Evolutionary conservation across 306 rosid genomes (phyloP), one percentile per base, ranked within the genome.

Genomic region (Citrullus amarus): DNA sequence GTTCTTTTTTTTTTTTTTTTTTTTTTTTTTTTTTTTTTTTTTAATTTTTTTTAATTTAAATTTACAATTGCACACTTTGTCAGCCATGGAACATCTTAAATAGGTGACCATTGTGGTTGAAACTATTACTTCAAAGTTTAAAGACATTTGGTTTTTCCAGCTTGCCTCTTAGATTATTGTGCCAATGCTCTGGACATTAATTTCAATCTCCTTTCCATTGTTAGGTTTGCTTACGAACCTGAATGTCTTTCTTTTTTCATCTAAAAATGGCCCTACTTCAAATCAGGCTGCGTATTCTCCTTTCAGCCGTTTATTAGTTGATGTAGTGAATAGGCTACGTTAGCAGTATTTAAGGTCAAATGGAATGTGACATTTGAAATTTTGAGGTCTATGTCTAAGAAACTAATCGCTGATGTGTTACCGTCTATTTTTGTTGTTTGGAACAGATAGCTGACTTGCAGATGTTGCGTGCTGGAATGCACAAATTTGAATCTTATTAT

Each of bases 401-500:
- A 1, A 41, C 9, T 39, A 8, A 67, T 66, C 30, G 8, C 11
- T 60, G 67, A 61, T 61, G 4, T 13, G 17, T 41, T 4, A n/a
- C 15, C 1, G 9, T 43, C 2, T 68, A 43, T 43, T 41, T 67
- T 41, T 10, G 54, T 68, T 68, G 75, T 68, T n/a, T 80, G 67
- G 77, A 85, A 82, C 92, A 92, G 98, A 79, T 95, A 76, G 97
- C 88, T 2, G 97, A 95, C 88, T 84, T 95, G 85, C 86, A 66
- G 58, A 43, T 83, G 88, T 82, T 94, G 93, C 81, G 81, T 43
- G 96, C 86, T 48, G 95, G 89, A 80, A 91, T 90, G 43, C 97
- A 86, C 86, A 94, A 94, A 82, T 94, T 94, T 54, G 97, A 94
- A 91, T 88, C 97, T 73, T 95, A 78, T 85, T 92, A 94, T 71